Evolutionary conservation across 2,329 filamentous ascomycete genomes (phyloP).

Genomic region (Furcasterigmium sp.): DNA sequence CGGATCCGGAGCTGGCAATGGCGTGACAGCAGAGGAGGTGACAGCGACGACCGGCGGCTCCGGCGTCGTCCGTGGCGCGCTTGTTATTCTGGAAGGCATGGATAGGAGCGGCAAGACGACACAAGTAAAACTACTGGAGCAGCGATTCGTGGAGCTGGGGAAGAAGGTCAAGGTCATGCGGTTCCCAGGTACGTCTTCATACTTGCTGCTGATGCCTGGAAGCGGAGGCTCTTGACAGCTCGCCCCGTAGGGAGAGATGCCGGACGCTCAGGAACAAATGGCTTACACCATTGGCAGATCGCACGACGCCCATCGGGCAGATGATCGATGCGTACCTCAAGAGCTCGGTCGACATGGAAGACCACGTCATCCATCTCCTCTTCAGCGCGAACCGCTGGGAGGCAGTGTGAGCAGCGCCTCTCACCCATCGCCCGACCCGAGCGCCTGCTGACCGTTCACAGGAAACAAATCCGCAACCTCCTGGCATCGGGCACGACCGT

Average conservation of each 20-base stretch:
- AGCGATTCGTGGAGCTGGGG: constrained; percentile 44
- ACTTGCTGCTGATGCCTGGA: background rate
- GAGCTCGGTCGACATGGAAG: constrained; percentile 67
- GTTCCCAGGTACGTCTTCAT: constrained; percentile 45
- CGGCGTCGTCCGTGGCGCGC: constrained; percentile 51
- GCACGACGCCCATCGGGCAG: constrained; percentile 76
- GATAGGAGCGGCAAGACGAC: constrained; percentile 91
- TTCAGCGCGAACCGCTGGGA: constrained; percentile 95
- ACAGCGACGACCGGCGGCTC: constrained; percentile 3
- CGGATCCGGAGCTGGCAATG: constrained; percentile 5
- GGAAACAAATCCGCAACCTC: constrained; percentile 44
- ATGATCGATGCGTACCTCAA: constrained; percentile 83
- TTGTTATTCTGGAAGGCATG: constrained; percentile 83
- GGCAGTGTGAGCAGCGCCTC: constrained; percentile 36
- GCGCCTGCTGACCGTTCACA: constrained; percentile 16
- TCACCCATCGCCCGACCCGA: too few species aligned
- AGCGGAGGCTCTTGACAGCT: too few species aligned
- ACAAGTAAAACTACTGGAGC: constrained; percentile 68
- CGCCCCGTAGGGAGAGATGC: too few species aligned
- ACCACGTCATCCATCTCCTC: constrained; percentile 84
- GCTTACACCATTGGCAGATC: constrained; percentile 47
- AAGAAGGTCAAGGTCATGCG: constrained; percentile 46
- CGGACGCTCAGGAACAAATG: background rate
- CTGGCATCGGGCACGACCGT: constrained; percentile 67
- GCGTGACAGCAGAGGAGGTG: background rate